Evolutionary conservation across 2,329 filamentous ascomycete species (phyloP).

Genomic region (Geosmithia morbida): DNA sequence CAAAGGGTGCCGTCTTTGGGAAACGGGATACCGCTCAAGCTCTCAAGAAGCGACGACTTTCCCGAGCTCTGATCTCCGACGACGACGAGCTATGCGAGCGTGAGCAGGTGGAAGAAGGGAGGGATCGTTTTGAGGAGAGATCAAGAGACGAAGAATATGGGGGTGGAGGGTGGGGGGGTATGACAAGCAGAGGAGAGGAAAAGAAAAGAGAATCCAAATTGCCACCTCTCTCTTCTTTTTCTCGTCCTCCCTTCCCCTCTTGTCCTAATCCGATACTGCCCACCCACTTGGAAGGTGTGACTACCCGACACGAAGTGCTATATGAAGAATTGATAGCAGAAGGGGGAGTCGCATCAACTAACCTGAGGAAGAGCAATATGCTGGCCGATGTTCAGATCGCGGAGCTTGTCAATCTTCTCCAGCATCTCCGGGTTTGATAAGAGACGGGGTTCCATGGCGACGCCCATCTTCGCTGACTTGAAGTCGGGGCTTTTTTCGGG

Average conservation of each 20-base stretch:
- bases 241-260: too few relatives aligned
- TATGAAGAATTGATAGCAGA: too few relatives aligned
- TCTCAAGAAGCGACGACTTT: slow-evolving; percentile 15
- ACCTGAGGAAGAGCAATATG: slow-evolving; percentile 39
- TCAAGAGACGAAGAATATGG: slow-evolving; percentile 51
- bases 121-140: too few relatives aligned
- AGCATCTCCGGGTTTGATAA: neutral
- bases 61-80: slow-evolving; percentile 1
- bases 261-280: too few relatives aligned
- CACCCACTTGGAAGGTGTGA: slow-evolving; percentile 71
- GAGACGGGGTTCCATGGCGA: neutral
- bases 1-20: slow-evolving; percentile 28
- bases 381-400: slow-evolving; percentile 22
- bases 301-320: too few relatives aligned
- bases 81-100: slow-evolving; percentile 2
- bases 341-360: too few relatives aligned
- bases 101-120: neutral
- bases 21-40: slow-evolving; percentile 31
- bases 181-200: too few relatives aligned
- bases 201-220: too few relatives aligned
- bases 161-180: too few relatives aligned
- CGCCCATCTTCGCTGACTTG: too few relatives aligned
- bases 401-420: slow-evolving; percentile 23
- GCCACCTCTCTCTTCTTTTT: too few relatives aligned
- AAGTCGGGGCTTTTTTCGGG: too few relatives aligned